phyloP scores from a whole-genome alignment of 192 early-diverging fungal species.

The Glomus cerebriforme region DNA sequence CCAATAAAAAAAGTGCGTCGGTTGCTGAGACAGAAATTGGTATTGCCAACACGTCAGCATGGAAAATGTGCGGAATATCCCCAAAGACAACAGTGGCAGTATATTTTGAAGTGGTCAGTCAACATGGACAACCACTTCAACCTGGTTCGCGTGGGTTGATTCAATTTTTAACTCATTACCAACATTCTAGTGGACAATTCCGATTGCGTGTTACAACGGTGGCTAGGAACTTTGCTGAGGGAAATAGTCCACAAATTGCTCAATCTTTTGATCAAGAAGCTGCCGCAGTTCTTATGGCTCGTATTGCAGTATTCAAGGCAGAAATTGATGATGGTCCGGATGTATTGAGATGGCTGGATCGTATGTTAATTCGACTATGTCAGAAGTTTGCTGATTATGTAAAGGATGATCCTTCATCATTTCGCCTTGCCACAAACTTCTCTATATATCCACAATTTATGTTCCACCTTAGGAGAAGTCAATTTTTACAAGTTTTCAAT shows the following conservation, averaged over 20 bases:
- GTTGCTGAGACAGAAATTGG: constrained; percentile 99
- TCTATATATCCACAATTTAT: constrained; percentile 99
- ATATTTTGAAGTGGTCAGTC: constrained; percentile 96
- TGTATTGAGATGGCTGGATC: constrained; percentile 96
- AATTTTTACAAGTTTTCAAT: constrained; percentile 99
- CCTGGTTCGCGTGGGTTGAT: constrained; percentile 86
- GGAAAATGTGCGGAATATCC: constrained; percentile 91
- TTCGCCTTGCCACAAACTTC: constrained; percentile 90
- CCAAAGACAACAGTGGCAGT: constrained; percentile 84
- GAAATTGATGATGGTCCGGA: constrained; percentile 97
- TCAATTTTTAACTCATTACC: constrained; percentile 95
- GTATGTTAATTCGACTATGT: constrained; percentile 98
- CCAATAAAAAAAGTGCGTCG: constrained; percentile 83
- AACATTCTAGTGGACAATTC: constrained; percentile 88
- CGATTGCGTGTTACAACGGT: constrained; percentile 94
- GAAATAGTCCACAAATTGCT: constrained; percentile 79
- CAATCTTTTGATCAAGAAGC: constrained; percentile 98
- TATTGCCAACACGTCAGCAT: constrained; percentile 92
- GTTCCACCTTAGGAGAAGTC: constrained; percentile 95
- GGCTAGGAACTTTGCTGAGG: constrained; percentile 83
- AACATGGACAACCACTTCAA: constrained; percentile 78
- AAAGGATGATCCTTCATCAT: constrained; percentile 92
- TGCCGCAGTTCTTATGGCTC: constrained; percentile 94
- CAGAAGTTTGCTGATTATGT: constrained; percentile 96
- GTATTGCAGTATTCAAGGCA: constrained; percentile 95